Conservation (phyloP, 2,329 filamentous ascomycete genomes). For the Colletotrichum limetticola region DNA sequence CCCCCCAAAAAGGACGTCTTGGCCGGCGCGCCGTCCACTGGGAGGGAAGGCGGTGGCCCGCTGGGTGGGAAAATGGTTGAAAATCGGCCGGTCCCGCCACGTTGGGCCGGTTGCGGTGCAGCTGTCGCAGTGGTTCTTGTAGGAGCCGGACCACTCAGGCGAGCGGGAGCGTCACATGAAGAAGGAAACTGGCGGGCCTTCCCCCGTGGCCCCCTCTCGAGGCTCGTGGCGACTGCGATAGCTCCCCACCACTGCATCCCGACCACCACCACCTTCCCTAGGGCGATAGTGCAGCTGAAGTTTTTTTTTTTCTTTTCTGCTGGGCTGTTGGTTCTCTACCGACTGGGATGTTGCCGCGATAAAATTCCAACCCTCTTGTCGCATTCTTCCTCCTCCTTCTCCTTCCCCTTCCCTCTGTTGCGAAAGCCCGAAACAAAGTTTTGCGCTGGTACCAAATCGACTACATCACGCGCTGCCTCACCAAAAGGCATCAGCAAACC, state of each 20-base stretch:
- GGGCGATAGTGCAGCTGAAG: slow-evolving; percentile 19
- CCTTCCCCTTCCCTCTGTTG: background rate
- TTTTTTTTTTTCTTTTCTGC: slow-evolving; percentile 9
- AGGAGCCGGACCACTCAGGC: slow-evolving; percentile 15
- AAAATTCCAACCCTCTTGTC: background rate
- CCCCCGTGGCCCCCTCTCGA: background rate
- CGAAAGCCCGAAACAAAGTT: slow-evolving; percentile 9
- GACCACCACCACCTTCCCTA: slow-evolving; percentile 9
- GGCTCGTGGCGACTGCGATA: slow-evolving; percentile 24
- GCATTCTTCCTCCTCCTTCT: background rate
- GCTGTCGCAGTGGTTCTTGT: background rate
- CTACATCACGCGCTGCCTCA: slow-evolving; percentile 8
- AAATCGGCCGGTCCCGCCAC: slow-evolving; percentile 32
- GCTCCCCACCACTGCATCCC: slow-evolving; percentile 19
- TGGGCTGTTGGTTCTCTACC: background rate
- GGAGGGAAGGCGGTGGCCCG: background rate
- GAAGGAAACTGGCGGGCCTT: background rate
- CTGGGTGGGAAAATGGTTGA: background rate
- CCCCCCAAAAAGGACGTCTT: slow-evolving; percentile 7
- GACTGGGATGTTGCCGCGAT: slow-evolving; percentile 23
- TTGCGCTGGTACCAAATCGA: background rate
- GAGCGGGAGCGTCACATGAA: slow-evolving; percentile 26
- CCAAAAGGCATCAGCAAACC: background rate
- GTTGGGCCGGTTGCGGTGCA: slow-evolving; percentile 26
- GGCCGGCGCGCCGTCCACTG: slow-evolving; percentile 24